Conservation (phyloP, 225 moss, liverwort and hornwort genomes). For the Bryoerythrophyllum caledonicum region DNA sequence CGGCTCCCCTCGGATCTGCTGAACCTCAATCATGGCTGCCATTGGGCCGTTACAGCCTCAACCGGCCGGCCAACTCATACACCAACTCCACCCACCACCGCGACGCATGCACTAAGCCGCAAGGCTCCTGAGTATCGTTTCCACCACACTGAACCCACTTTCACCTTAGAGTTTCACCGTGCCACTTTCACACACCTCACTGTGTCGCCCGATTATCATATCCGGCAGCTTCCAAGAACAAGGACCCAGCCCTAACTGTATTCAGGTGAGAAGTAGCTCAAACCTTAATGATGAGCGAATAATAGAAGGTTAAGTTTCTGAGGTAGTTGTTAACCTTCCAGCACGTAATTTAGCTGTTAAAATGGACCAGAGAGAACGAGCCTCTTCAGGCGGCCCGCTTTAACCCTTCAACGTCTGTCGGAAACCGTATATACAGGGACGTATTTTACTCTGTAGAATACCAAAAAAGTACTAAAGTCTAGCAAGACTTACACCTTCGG, state of each 20-base stretch:
- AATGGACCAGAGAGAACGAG: too few species aligned
- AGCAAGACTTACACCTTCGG: too few species aligned
- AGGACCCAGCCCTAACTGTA: slow-evolving; percentile 4
- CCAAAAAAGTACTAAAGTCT: too few species aligned
- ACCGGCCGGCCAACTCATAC: slow-evolving; percentile 41
- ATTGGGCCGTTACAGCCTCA: slow-evolving; percentile 45
- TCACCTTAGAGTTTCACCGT: too few species aligned
- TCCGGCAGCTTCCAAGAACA: slow-evolving; percentile 7
- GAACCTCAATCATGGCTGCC: slow-evolving; percentile 50
- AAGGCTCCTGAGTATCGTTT: slow-evolving; percentile 1
- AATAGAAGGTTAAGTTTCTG: background rate
- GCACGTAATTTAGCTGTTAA: too few species aligned
- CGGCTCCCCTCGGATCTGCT: slow-evolving; percentile 21
- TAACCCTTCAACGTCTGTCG: too few species aligned
- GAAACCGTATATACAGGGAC: too few species aligned
- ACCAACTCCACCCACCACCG: slow-evolving; percentile 11
- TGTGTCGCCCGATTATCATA: background rate
- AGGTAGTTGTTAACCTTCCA: too few species aligned
- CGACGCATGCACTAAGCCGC: too few species aligned
- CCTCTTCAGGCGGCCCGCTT: too few species aligned
- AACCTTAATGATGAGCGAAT: slow-evolving; percentile 1
- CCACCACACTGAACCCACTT: slow-evolving; percentile 1
- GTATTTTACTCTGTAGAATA: too few species aligned
- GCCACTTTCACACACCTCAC: slow-evolving; percentile 4
- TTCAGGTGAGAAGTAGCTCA: slow-evolving; percentile 13